Percentiles rank a stretch among this genome's conserved stretches.
phyloP scores from a whole-genome alignment of 805 yeast genomes.

The Tetrapisispora arboricola region DNA sequence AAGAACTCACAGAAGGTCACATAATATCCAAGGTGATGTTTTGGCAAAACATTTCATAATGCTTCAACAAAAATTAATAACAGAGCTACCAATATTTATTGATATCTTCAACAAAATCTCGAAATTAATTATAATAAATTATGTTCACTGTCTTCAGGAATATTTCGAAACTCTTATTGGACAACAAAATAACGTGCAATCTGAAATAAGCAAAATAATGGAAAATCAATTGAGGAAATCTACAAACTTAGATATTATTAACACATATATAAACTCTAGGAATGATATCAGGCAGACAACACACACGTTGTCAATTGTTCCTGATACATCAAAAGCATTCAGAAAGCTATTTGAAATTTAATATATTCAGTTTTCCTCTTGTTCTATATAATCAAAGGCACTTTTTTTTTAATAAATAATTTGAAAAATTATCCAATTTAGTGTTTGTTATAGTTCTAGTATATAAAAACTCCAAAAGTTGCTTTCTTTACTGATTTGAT shows the following conservation, averaged over 20 bases:
- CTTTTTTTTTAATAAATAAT: neutral
- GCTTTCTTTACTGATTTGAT: too few species aligned
- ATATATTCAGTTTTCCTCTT: too few species aligned
- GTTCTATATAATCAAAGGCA: neutral
- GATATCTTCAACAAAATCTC: conserved; percentile 7
- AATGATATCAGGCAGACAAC: neutral
- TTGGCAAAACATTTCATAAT: conserved; percentile 21
- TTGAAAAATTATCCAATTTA: too few species aligned
- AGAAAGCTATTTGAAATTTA: conserved; percentile 1
- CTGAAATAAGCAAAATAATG: neutral
- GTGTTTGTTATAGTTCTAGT: too few species aligned
- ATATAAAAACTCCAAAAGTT: too few species aligned
- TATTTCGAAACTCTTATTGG: conserved; percentile 30
- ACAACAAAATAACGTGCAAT: conserved; percentile 6
- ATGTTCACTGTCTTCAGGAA: conserved; percentile 14
- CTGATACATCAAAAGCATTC: neutral
- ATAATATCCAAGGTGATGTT: conserved; percentile 21
- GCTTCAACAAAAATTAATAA: conserved; percentile 21
- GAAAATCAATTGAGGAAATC: neutral
- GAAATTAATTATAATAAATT: conserved; percentile 15
- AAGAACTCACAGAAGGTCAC: conserved; percentile 14
- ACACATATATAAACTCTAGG: neutral
- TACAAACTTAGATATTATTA: conserved; percentile 1
- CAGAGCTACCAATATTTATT: conserved; percentile 26
- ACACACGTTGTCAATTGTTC: neutral